Evolutionary conservation across 139 green algal species (phyloP), one percentile per base, ranked within the genome.

Genomic region (Chlamydomonas schloesseri): DNA sequence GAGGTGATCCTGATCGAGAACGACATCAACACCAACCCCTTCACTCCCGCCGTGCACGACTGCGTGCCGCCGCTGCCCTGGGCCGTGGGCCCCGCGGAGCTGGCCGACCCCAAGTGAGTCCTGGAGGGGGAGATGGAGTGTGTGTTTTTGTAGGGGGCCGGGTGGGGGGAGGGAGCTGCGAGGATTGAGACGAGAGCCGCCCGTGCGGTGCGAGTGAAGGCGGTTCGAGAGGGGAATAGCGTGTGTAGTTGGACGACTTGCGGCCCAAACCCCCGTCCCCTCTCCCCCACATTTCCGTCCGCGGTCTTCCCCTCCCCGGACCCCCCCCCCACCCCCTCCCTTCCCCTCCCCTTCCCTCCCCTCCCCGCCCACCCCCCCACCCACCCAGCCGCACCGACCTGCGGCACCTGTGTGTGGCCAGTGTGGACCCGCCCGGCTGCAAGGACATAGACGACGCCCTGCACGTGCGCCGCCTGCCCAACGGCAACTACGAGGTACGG

Each of bases 41-140:
- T 98, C 93, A 95, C 94, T 1, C 91, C 94, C 21, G 96, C 96
- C 2, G 97, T 99, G 58, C 94, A 99, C 84, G 96, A 94, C 42
- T 99, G 97, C 90, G 94, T 99, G 65, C 97, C 97, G 29, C 93
- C 92, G 13, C 93, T 99, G 84, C 97, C 97, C 15, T 99, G 97
- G 97, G 76, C 36, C 3, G 94, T 97, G 24, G 83, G 69, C 2
- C 75, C 89, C 31, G 87, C 87, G 10, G 93, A 96, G 68, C n/a
- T 95, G 23, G 58, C 75, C 8, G 90, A 89, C 70, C 78, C 75
- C 24, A 29, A 50, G 42, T 50, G 42, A 50, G 42, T 8, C 8
- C 42, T 50, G 42, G 6, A n/a, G n/a, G n/a, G n/a, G n/a, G n/a
- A n/a, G n/a, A n/a, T n/a, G n/a, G n/a, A n/a, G n/a, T n/a, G n/a